Evolutionary conservation across 495 filamentous ascomycete species (phyloP).

Genomic region (Rhypophila decipiens): DNA sequence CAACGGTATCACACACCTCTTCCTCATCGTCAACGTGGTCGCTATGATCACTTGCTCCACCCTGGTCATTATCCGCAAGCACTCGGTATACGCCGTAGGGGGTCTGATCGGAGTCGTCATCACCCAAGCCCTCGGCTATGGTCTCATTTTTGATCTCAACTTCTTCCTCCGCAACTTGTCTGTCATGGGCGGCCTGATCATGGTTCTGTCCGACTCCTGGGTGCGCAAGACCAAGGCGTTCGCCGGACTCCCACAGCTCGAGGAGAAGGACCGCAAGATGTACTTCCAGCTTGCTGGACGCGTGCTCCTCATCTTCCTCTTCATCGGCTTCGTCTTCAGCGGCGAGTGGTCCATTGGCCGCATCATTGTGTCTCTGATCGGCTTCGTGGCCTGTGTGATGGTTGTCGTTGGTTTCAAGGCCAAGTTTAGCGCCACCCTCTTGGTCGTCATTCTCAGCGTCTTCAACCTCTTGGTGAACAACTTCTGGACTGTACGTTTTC

Average conservation of each 20-base stretch:
- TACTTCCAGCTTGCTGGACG: constrained; percentile 97
- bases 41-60: constrained; percentile 79
- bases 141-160: constrained; percentile 97
- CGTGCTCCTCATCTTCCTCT: constrained; percentile 95
- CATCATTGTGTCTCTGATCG: constrained; percentile 72
- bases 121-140: constrained; percentile 95
- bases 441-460: constrained; percentile 89
- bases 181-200: constrained; percentile 91
- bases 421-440: constrained; percentile 91
- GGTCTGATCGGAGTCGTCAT: constrained; percentile 88
- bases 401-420: constrained; percentile 99
- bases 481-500: constrained; percentile 91
- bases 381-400: constrained; percentile 92
- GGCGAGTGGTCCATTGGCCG: constrained; percentile 87
- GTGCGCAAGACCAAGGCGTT: constrained; percentile 96
- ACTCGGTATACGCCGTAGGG: constrained; percentile 85
- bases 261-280: constrained; percentile 99
- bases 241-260: constrained; percentile 84
- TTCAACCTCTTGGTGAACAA: constrained; percentile 98
- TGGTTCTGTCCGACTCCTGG: constrained; percentile 98
- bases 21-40: constrained; percentile 84
- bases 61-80: constrained; percentile 82
- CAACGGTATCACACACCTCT: constrained; percentile 82
- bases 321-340: constrained; percentile 91
- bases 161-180: constrained; percentile 99